Conservation (phyloP, 2,329 filamentous ascomycete genomes). For the Dactylellina parvicollis region DNA sequence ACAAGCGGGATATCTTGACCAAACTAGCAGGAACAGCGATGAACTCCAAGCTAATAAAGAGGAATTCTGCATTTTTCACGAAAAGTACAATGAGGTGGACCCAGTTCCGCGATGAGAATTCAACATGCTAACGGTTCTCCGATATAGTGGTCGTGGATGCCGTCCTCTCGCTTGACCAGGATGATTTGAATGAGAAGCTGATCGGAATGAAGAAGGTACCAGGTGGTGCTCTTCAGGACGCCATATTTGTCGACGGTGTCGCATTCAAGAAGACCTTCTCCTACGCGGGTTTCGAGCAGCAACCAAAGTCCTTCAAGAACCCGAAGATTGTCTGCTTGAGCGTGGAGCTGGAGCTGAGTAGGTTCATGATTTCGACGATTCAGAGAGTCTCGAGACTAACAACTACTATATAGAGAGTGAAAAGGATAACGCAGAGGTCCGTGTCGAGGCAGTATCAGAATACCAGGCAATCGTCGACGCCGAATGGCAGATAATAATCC, state of each 20-base stretch:
- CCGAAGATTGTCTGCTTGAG: slow-evolving; percentile 98
- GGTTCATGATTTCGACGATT: slow-evolving; percentile 9
- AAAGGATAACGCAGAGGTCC: slow-evolving; percentile 98
- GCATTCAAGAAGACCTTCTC: slow-evolving; percentile 99
- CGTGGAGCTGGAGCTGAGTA: slow-evolving; percentile 90
- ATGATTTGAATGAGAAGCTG: slow-evolving; percentile 95
- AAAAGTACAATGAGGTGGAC: slow-evolving; percentile 73
- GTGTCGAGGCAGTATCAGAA: slow-evolving; percentile 94
- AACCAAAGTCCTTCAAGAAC: slow-evolving; percentile 92
- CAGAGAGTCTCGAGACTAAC: slow-evolving; percentile 26
- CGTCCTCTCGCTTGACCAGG: slow-evolving; percentile 92
- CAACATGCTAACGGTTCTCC: slow-evolving; percentile 23
- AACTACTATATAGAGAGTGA: slow-evolving; percentile 72
- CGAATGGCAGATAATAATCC: slow-evolving; percentile 99
- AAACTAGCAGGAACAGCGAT: slow-evolving; percentile 96
- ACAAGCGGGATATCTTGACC: slow-evolving; percentile 83
- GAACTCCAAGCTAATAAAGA: slow-evolving; percentile 99
- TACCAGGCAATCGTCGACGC: slow-evolving; percentile 99
- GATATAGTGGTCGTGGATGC: slow-evolving; percentile 96
- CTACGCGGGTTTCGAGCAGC: slow-evolving; percentile 98
- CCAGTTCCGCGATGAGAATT: background rate
- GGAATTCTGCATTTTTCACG: slow-evolving; percentile 96
- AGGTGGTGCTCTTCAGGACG: slow-evolving; percentile 93
- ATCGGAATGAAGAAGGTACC: slow-evolving; percentile 99
- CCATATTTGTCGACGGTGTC: slow-evolving; percentile 95